These are phyloP conservation scores for Helicocarpus griseus DNA, from an alignment of 2,329 filamentous ascomycete species.

Conservation along the genomic window DNA sequence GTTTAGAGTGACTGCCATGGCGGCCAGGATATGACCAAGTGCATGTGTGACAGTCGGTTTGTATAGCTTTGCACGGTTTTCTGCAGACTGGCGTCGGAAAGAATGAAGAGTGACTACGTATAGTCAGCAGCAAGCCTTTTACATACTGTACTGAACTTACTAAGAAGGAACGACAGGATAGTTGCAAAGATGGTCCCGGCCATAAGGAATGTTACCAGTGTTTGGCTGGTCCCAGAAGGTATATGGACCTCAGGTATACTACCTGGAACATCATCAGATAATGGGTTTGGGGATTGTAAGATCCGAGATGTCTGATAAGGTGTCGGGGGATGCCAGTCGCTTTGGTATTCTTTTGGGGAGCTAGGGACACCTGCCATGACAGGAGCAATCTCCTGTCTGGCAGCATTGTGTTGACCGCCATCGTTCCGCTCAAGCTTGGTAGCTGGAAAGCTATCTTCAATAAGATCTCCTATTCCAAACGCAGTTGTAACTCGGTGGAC, in stretches of 20 bases:
- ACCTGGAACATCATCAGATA: too few relatives aligned
- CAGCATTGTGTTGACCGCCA: not conserved
- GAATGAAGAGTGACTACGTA: too few relatives aligned
- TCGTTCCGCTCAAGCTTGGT: not conserved
- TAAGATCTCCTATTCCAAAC: too few relatives aligned
- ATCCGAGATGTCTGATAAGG: too few relatives aligned
- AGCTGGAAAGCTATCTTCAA: not conserved
- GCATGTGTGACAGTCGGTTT: not conserved
- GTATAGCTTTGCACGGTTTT: not conserved
- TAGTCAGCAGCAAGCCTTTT: too few relatives aligned
- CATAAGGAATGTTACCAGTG: not conserved
- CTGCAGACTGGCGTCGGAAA: too few relatives aligned
- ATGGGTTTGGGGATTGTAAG: too few relatives aligned
- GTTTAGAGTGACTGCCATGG: not conserved
- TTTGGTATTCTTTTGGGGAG: too few relatives aligned
- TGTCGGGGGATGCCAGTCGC: too few relatives aligned
- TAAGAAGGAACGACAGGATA: not conserved
- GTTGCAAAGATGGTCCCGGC: not conserved
- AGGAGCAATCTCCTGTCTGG: not conserved
- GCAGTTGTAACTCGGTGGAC: not conserved
- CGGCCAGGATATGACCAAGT: not conserved
- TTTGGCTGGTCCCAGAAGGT: not conserved
- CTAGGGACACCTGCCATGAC: not conserved
- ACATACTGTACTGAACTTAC: not conserved
- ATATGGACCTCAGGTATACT: not conserved